Conservation (phyloP, 1,284 basidiomycete genomes). For the Pascua guehoae region DNA sequence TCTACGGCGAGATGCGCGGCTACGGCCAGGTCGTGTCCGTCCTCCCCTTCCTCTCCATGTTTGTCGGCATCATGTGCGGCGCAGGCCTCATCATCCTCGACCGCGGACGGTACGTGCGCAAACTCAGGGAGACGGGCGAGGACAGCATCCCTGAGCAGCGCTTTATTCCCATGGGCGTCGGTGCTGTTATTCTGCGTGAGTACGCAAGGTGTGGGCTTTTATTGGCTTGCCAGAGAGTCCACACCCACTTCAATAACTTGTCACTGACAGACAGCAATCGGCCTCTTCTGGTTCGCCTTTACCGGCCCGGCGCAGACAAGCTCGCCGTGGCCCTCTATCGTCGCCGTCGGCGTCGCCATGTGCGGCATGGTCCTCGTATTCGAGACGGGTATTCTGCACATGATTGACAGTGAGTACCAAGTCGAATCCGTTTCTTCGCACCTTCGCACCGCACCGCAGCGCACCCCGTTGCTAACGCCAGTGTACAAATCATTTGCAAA, state of each 20-base stretch:
- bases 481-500: constrained; percentile 23
- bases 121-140: neutral
- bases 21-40: constrained; percentile 3
- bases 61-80: constrained; percentile 21
- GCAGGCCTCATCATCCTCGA: constrained; percentile 20
- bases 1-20: constrained; percentile 23
- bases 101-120: constrained; percentile 16
- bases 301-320: constrained; percentile 21
- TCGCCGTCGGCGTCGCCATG: constrained; percentile 22
- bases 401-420: constrained; percentile 9
- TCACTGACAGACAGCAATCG: constrained; percentile 3
- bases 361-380: constrained; percentile 23
- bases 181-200: constrained; percentile 11
- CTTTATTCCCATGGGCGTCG: constrained; percentile 22
- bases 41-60: constrained; percentile 17
- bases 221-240: neutral
- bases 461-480: too few relatives aligned
- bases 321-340: constrained; percentile 19
- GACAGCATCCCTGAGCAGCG: constrained; percentile 20
- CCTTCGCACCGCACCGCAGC: too few relatives aligned
- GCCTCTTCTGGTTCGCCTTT: constrained; percentile 28
- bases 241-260: neutral
- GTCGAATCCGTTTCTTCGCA: neutral
- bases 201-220: neutral
- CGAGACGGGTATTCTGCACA: constrained; percentile 20